A percentile compares a stretch with the other conserved stretches of the same genome.
Evolutionary conservation across 129 eudicot species (phyloP).

Genomic region (Flaveria trinervia): DNA sequence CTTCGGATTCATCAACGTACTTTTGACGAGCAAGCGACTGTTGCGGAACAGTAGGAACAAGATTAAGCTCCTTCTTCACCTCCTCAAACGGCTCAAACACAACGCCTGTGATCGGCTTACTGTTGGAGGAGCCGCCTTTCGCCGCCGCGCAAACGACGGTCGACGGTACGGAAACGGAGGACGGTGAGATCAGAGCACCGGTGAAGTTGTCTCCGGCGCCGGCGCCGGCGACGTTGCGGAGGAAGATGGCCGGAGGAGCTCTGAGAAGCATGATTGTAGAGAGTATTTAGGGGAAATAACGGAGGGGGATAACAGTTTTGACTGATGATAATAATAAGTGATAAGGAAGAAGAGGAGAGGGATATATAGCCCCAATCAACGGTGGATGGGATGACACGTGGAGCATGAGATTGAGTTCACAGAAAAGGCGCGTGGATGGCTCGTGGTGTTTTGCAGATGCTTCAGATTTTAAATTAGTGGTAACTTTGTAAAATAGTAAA

Average conservation of each 20-base stretch:
- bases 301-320: neutral
- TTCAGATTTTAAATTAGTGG: too few relatives aligned
- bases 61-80: constrained; percentile 82
- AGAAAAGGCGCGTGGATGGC: constrained; percentile 56
- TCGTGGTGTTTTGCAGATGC: constrained; percentile 26
- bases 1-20: constrained; percentile 62
- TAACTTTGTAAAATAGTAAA: too few relatives aligned
- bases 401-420: constrained; percentile 34
- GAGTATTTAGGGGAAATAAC: neutral
- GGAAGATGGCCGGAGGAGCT: constrained; percentile 42
- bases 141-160: constrained; percentile 53
- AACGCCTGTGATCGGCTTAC: constrained; percentile 65
- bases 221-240: constrained; percentile 21
- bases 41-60: constrained; percentile 72
- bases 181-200: constrained; percentile 17
- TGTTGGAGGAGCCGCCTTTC: constrained; percentile 52
- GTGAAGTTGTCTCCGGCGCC: constrained; percentile 27
- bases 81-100: constrained; percentile 89
- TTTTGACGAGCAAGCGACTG: constrained; percentile 89
- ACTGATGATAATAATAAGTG: constrained; percentile 9
- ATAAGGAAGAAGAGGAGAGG: constrained; percentile 24
- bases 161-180: constrained; percentile 10
- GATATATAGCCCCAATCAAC: neutral
- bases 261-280: constrained; percentile 54
- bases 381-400: constrained; percentile 42